phyloP scores from a whole-genome alignment of 805 yeast species.

The Sporopachydermia quercuum region DNA sequence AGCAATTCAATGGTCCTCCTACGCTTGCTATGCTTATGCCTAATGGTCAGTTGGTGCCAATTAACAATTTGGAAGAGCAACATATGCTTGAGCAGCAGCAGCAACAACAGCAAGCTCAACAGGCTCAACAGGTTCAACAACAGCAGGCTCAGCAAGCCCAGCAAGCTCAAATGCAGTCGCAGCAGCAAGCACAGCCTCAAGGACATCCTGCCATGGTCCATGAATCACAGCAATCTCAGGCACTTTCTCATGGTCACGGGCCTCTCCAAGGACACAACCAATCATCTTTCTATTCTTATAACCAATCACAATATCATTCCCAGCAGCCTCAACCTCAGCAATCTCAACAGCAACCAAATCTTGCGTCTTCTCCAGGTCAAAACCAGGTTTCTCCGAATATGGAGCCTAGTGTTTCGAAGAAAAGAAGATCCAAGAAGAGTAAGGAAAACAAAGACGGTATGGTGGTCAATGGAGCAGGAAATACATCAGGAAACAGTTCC shows the following conservation, averaged over 20 bases:
- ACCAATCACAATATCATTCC: constrained; percentile 3
- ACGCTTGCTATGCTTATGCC: constrained; percentile 1
- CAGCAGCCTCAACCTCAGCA: constrained; percentile 3
- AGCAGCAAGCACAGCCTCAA: constrained; percentile 3
- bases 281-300: background rate
- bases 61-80: constrained; percentile 1
- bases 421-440: too few species aligned
- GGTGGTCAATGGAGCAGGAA: too few species aligned
- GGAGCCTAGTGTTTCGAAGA: too few species aligned
- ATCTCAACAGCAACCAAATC: constrained; percentile 2
- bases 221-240: constrained; percentile 5
- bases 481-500: too few species aligned
- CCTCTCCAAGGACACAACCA: constrained; percentile 4
- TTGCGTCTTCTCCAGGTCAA: constrained; percentile 1
- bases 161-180: constrained; percentile 6
- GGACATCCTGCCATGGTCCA: constrained; percentile 6
- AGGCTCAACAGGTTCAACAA: constrained; percentile 7
- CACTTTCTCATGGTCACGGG: constrained; percentile 4
- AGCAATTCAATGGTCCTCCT: background rate
- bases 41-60: background rate
- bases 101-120: constrained; percentile 5
- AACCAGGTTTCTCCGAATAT: too few species aligned
- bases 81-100: constrained; percentile 2
- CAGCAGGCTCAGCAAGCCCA: constrained; percentile 5
- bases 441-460: too few species aligned